Percentiles rank a stretch among this genome's conserved stretches.
phyloP scores from a whole-genome alignment of 148 eudicot species.

The Nepenthes gracilis region DNA sequence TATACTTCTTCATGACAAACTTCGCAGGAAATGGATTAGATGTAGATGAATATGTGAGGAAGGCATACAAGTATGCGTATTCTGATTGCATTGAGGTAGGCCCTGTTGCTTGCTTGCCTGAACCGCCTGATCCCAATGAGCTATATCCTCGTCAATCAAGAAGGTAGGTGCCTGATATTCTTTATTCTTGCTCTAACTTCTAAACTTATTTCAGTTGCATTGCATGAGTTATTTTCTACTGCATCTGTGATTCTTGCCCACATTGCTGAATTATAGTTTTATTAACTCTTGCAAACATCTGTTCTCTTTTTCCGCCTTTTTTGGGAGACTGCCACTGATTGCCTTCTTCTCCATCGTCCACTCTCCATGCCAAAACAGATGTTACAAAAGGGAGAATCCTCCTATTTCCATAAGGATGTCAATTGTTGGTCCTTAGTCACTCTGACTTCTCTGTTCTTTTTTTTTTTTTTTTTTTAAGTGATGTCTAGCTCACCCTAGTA shows the following conservation, averaged over 20 bases:
- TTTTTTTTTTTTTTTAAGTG: no score
- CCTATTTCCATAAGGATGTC: no score
- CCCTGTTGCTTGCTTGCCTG: conserved; percentile 87
- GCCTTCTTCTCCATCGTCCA: not conserved
- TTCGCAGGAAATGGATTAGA: conserved; percentile 86
- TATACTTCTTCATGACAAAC: conserved; percentile 1
- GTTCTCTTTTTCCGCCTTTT: not conserved
- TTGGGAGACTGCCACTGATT: not conserved
- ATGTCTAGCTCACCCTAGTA: no score
- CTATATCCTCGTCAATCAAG: conserved; percentile 86
- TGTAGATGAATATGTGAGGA: conserved; percentile 95
- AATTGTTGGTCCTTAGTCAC: no score
- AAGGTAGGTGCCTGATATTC: conserved; percentile 40
- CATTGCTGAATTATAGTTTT: no score
- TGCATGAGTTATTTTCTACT: not conserved
- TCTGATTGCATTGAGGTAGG: conserved; percentile 98
- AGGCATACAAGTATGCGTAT: conserved; percentile 92
- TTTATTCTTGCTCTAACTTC: not conserved
- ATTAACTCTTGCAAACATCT: not conserved
- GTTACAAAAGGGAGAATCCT: no score
- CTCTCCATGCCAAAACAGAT: no score
- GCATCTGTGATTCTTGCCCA: not conserved
- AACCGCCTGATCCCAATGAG: conserved; percentile 94
- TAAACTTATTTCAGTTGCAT: not conserved
- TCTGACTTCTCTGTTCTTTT: no score